phyloP scores from a whole-genome alignment of 148 eudicot genomes.

The Rhododendron vialii region DNA sequence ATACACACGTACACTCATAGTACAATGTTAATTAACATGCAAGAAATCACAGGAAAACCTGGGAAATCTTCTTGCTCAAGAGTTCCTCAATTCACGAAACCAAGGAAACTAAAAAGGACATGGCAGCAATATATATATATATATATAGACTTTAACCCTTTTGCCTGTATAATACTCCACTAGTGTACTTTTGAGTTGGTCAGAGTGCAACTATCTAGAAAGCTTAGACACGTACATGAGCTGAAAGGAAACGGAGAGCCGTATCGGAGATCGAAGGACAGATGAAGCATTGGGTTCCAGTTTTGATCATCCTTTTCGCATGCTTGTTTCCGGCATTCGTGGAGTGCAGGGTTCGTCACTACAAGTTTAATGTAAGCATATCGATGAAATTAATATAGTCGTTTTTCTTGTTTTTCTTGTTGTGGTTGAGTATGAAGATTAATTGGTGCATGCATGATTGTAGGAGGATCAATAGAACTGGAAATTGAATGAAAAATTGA shows the following conservation, averaged over 20 bases:
- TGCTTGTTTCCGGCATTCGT: constrained; percentile 28
- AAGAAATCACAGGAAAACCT: constrained; percentile 16
- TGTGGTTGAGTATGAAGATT: neutral
- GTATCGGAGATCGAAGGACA: neutral
- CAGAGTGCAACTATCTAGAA: constrained; percentile 10
- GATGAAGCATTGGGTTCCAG: constrained; percentile 28
- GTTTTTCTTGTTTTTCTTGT: neutral
- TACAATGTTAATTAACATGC: constrained; percentile 7
- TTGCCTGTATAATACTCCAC: constrained; percentile 33
- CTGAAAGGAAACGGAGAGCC: neutral
- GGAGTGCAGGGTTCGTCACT: constrained; percentile 39
- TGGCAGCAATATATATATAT: constrained; percentile 19
- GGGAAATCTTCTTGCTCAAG: constrained; percentile 23
- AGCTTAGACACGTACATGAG: neutral
- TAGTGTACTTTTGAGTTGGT: constrained; percentile 16
- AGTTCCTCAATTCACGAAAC: constrained; percentile 28
- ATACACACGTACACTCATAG: neutral
- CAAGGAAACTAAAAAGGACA: constrained; percentile 31
- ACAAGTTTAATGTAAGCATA: constrained; percentile 46
- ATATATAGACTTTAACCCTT: neutral
- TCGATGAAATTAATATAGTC: neutral
- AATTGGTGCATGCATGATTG: neutral
- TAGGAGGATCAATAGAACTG: neutral
- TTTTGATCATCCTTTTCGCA: constrained; percentile 25
- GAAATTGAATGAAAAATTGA: neutral